Evolutionary conservation across 1,139 yeast genomes (phyloP), one percentile per base, ranked within the genome.

Genomic region (Kurtzmaniella quercitrusa): DNA sequence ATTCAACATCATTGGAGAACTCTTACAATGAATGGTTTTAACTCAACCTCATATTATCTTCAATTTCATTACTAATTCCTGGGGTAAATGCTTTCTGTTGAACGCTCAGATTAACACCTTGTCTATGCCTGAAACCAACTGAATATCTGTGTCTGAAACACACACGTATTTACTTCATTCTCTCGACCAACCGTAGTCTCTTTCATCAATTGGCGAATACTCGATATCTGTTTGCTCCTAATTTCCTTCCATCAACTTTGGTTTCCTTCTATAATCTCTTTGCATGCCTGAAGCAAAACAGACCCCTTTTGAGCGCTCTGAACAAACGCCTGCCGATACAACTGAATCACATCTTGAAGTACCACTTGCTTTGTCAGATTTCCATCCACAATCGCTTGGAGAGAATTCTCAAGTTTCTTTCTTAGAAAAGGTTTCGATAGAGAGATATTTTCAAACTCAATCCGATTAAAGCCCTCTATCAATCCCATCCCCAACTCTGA

Each of bases 371-470:
- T 81, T 1, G 77, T 61, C 40, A 69, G 66, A 3, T 59, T 53
- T 0, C 98, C 98, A 0, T 75, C 73, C 39, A 90, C 85, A 8
- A 93, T 87, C 38, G 74, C 73, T 46, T 73, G 78, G 56, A 94
- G 70, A 42, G 80, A 76, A 14, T 62, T 66, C 57, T 94, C 99
- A 59, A 93, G 71, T 40, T 80, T 80, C 48, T 85, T 83, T 44
- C 99, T 70, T 49, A 93, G 66, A 54, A 87, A 87, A 2, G 99
- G 99, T 55, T 93, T 93, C 0, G 96, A 84, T 46, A 94, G 69
- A 1, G 96, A 87, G 42, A 81, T 70, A 43, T 75, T 71, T 49
- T 82, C 85, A 43, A 88, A 75, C 9, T 86, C 90, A 50, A 94
- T 79, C 38, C 77, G 75, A 47, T 88, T 90, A 60, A 93, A 90